Percentiles rank a stretch among this genome's conserved stretches.
phyloP scores from a whole-genome alignment of 1,284 basidiomycete species.

The Ustilago esculenta region DNA sequence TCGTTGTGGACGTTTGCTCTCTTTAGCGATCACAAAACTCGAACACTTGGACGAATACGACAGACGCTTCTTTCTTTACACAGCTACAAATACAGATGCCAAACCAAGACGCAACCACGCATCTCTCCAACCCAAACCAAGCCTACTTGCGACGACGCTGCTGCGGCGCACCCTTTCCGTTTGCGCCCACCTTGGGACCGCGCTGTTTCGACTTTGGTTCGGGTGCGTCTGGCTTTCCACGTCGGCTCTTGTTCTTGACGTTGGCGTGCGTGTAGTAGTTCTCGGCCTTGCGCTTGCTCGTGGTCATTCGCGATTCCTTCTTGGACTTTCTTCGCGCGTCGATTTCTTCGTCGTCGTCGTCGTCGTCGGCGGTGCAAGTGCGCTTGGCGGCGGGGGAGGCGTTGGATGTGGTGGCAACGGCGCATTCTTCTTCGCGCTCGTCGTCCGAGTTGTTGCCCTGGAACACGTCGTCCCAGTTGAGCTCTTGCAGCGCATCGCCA shows the following conservation, averaged over 20 bases:
- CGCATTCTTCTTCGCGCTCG: slow-evolving; percentile 26
- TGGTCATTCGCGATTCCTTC: slow-evolving; percentile 61
- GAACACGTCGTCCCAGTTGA: slow-evolving; percentile 84
- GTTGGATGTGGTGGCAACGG: slow-evolving; percentile 62
- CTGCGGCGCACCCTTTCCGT: slow-evolving; percentile 51
- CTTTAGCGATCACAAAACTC: not conserved
- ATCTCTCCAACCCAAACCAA: not conserved
- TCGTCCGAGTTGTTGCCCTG: slow-evolving; percentile 69
- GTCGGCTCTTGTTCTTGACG: slow-evolving; percentile 67
- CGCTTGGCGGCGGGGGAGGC: slow-evolving; percentile 45
- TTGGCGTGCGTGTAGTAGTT: slow-evolving; percentile 80
- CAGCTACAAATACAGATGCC: slow-evolving; percentile 20
- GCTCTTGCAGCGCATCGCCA: slow-evolving; percentile 70
- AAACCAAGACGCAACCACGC: not conserved
- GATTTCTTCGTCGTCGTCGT: slow-evolving; percentile 50
- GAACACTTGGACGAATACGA: too few species aligned
- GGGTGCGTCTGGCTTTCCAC: slow-evolving; percentile 67
- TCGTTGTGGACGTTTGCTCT: too few species aligned
- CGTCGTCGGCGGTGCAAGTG: slow-evolving; percentile 46
- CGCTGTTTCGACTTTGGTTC: slow-evolving; percentile 52
- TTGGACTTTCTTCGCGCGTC: slow-evolving; percentile 44
- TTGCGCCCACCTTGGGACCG: slow-evolving; percentile 56
- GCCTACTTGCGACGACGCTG: slow-evolving; percentile 36
- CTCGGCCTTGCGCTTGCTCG: slow-evolving; percentile 77
- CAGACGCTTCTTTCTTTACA: too few species aligned